Evolutionary conservation across 768 basidiomycete genomes (phyloP).

Genomic region (Calocybe gangraenosa): DNA sequence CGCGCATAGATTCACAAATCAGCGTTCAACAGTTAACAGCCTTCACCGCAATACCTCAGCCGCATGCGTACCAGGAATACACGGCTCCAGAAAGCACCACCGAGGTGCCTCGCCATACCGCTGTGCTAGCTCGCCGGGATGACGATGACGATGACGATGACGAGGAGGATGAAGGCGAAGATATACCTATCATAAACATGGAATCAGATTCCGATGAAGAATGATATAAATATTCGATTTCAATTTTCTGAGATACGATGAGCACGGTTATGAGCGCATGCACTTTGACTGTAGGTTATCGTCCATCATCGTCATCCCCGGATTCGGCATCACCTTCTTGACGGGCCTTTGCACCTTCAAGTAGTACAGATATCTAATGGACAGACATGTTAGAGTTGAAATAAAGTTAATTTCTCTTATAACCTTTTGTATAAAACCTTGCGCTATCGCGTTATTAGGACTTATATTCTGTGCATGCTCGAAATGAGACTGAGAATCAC

Average conservation of each 20-base stretch:
- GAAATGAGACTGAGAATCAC: constrained; percentile 61
- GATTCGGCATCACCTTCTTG: constrained; percentile 24
- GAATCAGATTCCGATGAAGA: constrained; percentile 74
- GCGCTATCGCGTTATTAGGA: constrained; percentile 48
- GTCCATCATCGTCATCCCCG: constrained; percentile 26
- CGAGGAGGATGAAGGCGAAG: constrained; percentile 56
- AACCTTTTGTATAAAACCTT: constrained; percentile 53
- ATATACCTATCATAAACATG: constrained; percentile 74
- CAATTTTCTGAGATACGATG: neutral
- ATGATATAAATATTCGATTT: constrained; percentile 6
- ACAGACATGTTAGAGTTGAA: neutral
- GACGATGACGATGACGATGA: constrained; percentile 41
- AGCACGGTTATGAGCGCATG: constrained; percentile 20
- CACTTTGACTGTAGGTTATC: constrained; percentile 30
- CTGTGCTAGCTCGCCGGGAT: neutral
- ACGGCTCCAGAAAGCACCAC: constrained; percentile 1
- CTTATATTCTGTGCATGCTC: constrained; percentile 61
- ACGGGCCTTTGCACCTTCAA: constrained; percentile 5
- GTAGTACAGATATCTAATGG: constrained; percentile 10
- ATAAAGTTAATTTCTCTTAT: neutral
- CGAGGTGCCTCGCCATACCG: constrained; percentile 1
- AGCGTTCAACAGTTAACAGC: neutral
- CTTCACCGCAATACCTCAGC: neutral
- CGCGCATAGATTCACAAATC: neutral
- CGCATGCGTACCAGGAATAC: neutral